Percentiles rank a stretch among this genome's conserved stretches.
Conservation (phyloP, 352 stramenopile species). For the Lagenidium sp. region DNA sequence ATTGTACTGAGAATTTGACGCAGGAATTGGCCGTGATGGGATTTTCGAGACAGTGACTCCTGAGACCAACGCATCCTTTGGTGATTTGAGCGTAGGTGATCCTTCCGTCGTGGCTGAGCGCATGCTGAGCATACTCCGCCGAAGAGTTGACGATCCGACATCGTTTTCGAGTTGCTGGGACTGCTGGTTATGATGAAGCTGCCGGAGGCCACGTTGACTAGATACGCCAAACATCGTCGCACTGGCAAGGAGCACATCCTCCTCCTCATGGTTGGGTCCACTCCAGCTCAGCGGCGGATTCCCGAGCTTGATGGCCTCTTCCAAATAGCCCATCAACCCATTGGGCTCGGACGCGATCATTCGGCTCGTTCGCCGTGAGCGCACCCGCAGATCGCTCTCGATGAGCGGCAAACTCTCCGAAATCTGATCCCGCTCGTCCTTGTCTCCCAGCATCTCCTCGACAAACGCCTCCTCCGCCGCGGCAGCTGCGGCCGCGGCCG, state of each 20-base stretch:
- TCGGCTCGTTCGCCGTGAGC: slow-evolving; percentile 9
- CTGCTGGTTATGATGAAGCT: slow-evolving; percentile 67
- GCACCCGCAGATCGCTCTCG: neutral
- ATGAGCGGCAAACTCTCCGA: slow-evolving; percentile 9
- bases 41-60: slow-evolving; percentile 14
- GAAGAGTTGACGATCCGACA: slow-evolving; percentile 19
- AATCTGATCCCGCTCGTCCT: slow-evolving; percentile 3
- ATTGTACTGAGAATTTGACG: slow-evolving; percentile 33
- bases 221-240: slow-evolving; percentile 60
- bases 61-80: neutral
- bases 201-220: slow-evolving; percentile 55
- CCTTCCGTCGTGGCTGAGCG: slow-evolving; percentile 9
- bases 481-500: slow-evolving; percentile 4
- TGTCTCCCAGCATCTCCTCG: slow-evolving; percentile 7
- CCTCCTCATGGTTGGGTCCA: slow-evolving; percentile 51
- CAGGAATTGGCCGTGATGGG: slow-evolving; percentile 12
- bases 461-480: neutral
- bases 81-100: slow-evolving; percentile 9
- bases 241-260: slow-evolving; percentile 64
- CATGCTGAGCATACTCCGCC: slow-evolving; percentile 19
- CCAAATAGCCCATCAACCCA: slow-evolving; percentile 25
- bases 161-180: slow-evolving; percentile 63
- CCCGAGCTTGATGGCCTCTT: slow-evolving; percentile 25
- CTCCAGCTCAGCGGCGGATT: slow-evolving; percentile 47
- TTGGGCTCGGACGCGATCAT: slow-evolving; percentile 3